Evolutionary conservation across 441 rosid species (phyloP), one percentile per base, ranked within the genome.

Genomic region (Bocquillonia castaneifolia): DNA sequence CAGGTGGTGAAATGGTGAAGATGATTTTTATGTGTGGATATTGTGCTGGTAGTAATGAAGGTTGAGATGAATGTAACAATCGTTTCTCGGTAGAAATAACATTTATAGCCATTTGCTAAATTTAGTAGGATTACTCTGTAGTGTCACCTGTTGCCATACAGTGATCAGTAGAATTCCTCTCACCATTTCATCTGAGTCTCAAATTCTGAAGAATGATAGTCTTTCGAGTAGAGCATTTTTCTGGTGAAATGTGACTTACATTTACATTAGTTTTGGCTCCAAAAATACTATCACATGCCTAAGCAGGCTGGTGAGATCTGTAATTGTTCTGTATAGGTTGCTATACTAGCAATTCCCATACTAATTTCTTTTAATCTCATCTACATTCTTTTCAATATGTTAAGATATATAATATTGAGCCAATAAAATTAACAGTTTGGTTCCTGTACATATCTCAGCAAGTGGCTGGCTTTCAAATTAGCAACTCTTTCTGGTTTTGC

Each of bases 401-500:
- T 44, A 31, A 42, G 23, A 32, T 5, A 37, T 25, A 13, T 15
- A 39, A 25, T 32, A n/a, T 45, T 36, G 26, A 51, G 50, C 22
- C 31, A 39, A 22, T 22, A 18, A 20, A 56, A 42, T 67, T 77
- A 59, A 77, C 58, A 36, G 56, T 3, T 72, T 47, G 47, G 50
- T 67, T 73, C 48, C 26, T 63, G 29, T 57, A 15, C 64, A 68
- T 77, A 70, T 82, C 64, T 78, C 89, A 92, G 99, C 88, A 95
- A 95, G 86, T 95, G 99, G 99, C 90, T 90, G 79, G 99, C 97
- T 59, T 95, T 95, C 86, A 95, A 95, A 80, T 81, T 92, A 79
- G 95, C 98, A 42, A 82, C 97, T 23, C 94, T 92, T 59, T 90
- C 99, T 79, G 97, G 98, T 76, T 82, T 92, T 48, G 98, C 95